phyloP scores from a whole-genome alignment of 345 rosid genomes.

The Hibiscus syriacus region DNA sequence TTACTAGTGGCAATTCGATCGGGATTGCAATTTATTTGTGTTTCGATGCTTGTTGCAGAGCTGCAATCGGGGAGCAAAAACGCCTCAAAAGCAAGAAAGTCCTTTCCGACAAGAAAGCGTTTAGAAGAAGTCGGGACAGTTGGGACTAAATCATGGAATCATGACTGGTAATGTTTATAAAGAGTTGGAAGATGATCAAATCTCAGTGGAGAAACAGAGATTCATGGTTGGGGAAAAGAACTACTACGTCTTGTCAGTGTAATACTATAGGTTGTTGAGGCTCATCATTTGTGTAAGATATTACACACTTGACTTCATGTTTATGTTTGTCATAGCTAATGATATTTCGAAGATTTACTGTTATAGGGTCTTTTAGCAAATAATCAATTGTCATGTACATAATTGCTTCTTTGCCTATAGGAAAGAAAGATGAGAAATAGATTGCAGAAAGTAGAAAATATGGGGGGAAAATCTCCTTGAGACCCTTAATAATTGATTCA shows the following conservation, averaged over 20 bases:
- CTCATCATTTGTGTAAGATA: neutral
- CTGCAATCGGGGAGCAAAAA: conserved; percentile 68
- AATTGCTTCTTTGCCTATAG: neutral
- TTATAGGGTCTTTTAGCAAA: neutral
- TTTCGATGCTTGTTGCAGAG: conserved; percentile 38
- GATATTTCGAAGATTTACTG: neutral
- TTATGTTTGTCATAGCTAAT: neutral
- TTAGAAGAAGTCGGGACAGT: conserved; percentile 67
- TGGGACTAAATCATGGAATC: conserved; percentile 43
- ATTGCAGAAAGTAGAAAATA: neutral
- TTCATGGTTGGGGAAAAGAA: neutral
- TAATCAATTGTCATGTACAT: neutral
- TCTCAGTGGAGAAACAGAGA: neutral
- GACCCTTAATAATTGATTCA: neutral
- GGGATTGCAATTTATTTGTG: neutral
- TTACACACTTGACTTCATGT: neutral
- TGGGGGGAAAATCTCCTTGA: neutral
- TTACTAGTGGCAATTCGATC: neutral
- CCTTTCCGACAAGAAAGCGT: conserved; percentile 81
- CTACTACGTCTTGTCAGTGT: neutral
- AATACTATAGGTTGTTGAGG: neutral
- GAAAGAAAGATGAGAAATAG: neutral
- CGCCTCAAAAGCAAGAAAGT: conserved; percentile 79
- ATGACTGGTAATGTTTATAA: neutral
- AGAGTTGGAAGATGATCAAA: neutral